Base-by-base conservation (phyloP, 106 monocot genomes). In the Acorus calamus region DNA sequence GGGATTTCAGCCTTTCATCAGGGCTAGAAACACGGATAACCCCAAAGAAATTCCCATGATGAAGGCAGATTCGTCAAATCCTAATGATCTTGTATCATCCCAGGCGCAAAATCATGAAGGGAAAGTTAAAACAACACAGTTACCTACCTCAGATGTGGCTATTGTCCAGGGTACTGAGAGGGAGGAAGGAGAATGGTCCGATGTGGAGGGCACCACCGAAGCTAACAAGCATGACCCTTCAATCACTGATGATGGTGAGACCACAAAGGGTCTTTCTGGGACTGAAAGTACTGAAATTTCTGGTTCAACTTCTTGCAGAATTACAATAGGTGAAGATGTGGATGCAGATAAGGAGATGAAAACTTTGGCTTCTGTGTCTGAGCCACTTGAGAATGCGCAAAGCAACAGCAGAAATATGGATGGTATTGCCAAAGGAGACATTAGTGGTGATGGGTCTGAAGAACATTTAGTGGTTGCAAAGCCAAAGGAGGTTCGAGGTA, bases 131-230 rank as follows among this genome's bases (percentile, higher is more conserved):
- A n/a, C 49, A 52, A 50, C 14, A 51, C 42, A 43, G 63, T 10
- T 43, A 47, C 44, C 12, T 28, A 41, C 7, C 56, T 4, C 5
- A 60, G 44, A 49, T 60, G 46, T 28, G 28, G 28, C 42, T 6
- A 50, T 59, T 73, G 49, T 64, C 47, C 71, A 67, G 56, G 50
- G 53, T 44, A 76, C 56, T 73, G 94, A 94, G 64, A 94, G 79
- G 66, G 94, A 94, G 78, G 90, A 98, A 85, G 96, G 96, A 1
- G 91, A 98, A 67, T 90, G 87, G 84, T 84, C 80, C 68, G 89
- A 94, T 76, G 63, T 79, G 56, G 93, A 89, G 41, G 79, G 62
- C 14, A 77, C 68, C 73, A 55, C 69, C 63, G 79, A 81, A 52
- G 66, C 53, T 53, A 47, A 4, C 7, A 54, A 8, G 11, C 57